A percentile compares a stretch with the other conserved stretches of the same genome.
Evolutionary conservation across 108 stramenopile genomes (phyloP).

Genomic region (Conticribra guillardii): DNA sequence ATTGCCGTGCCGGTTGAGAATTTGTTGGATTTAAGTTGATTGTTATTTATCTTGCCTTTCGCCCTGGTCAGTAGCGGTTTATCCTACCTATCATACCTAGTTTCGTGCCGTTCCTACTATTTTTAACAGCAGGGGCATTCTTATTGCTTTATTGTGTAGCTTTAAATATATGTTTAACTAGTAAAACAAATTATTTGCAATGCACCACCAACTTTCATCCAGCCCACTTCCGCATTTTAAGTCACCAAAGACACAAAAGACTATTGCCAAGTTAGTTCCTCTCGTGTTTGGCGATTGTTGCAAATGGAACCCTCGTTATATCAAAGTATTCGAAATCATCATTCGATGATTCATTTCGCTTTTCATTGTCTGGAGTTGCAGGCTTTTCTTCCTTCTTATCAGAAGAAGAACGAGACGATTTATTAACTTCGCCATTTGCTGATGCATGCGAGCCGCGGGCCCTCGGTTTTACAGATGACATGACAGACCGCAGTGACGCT

Average conservation of each 20-base stretch:
- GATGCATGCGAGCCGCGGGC: neutral
- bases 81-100: too few species aligned
- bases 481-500: neutral
- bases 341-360: neutral
- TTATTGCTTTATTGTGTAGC: too few species aligned
- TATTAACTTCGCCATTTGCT: neutral
- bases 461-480: neutral
- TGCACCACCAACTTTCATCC: too few species aligned
- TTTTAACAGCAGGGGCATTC: too few species aligned
- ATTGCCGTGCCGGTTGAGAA: slow-evolving; percentile 33
- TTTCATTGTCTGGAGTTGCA: neutral
- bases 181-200: too few species aligned
- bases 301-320: neutral
- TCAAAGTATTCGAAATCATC: neutral
- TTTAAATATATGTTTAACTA: too few species aligned
- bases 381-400: neutral
- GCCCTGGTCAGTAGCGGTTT: too few species aligned
- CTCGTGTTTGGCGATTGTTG: neutral
- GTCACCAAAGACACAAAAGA: too few species aligned
- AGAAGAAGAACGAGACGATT: neutral
- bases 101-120: too few species aligned
- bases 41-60: neutral
- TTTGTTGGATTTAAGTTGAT: slow-evolving; percentile 28
- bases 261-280: neutral
- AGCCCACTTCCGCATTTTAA: too few species aligned